These are phyloP conservation scores for Pleochaeta shiraiana DNA, from an alignment of 2,329 filamentous ascomycete species.

Conservation along the genomic window DNA sequence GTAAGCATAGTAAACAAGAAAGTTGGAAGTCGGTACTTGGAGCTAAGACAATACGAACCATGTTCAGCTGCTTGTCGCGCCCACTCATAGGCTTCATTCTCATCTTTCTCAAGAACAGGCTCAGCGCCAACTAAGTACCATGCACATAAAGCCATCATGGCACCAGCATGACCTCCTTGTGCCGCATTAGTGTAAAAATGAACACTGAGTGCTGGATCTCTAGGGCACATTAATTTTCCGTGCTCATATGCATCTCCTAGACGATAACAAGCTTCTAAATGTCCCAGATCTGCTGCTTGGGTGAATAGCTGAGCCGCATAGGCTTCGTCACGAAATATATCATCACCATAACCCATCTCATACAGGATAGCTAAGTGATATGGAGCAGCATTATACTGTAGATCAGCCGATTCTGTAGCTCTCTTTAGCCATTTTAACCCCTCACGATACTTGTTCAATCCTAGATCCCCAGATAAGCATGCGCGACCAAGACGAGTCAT, in stretches of 20 bases:
- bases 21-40: too few relatives aligned
- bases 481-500: slow-evolving; percentile 85
- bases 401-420: slow-evolving; percentile 70
- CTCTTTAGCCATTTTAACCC: slow-evolving; percentile 94
- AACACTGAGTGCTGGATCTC: slow-evolving; percentile 79
- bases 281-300: slow-evolving; percentile 77
- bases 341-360: slow-evolving; percentile 81
- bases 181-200: slow-evolving; percentile 95
- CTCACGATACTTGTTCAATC: slow-evolving; percentile 66
- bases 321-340: slow-evolving; percentile 73
- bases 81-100: slow-evolving; percentile 94
- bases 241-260: slow-evolving; percentile 97
- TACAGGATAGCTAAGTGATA: slow-evolving; percentile 81
- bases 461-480: slow-evolving; percentile 75
- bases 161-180: slow-evolving; percentile 57
- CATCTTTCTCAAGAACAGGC: slow-evolving; percentile 81
- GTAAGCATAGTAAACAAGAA: background rate
- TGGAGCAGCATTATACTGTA: slow-evolving; percentile 79
- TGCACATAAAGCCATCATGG: slow-evolving; percentile 96
- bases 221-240: slow-evolving; percentile 66
- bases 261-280: slow-evolving; percentile 65
- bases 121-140: slow-evolving; percentile 97
- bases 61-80: slow-evolving; percentile 66
- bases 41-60: slow-evolving; percentile 33
- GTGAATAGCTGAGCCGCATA: slow-evolving; percentile 93